These are phyloP conservation scores for Wilhelminamyces savonicus DNA, from an alignment of 805 yeast species.

Conservation along the genomic window DNA sequence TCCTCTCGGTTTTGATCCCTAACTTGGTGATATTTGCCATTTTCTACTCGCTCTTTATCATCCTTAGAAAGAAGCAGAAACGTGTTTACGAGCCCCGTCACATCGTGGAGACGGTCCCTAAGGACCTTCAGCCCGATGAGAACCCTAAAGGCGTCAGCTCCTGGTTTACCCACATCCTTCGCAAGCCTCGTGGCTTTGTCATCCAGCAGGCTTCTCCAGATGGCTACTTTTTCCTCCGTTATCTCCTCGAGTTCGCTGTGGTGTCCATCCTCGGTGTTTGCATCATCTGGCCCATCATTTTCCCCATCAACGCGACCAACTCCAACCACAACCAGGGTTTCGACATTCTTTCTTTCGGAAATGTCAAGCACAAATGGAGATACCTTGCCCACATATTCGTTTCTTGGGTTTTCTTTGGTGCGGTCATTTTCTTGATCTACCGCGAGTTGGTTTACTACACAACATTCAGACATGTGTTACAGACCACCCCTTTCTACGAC, in stretches of 20 bases:
- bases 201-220: conserved; percentile 70
- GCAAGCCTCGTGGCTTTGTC: conserved; percentile 53
- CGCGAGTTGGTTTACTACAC: conserved; percentile 68
- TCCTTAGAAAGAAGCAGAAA: conserved; percentile 34
- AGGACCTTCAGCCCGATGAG: conserved; percentile 37
- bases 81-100: conserved; percentile 51
- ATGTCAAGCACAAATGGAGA: conserved; percentile 57
- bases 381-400: conserved; percentile 69
- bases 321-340: conserved; percentile 53
- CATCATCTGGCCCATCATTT: conserved; percentile 59
- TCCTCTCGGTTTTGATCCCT: conserved; percentile 42
- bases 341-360: conserved; percentile 57
- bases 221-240: conserved; percentile 71
- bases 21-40: conserved; percentile 36
- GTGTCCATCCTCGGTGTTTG: conserved; percentile 49
- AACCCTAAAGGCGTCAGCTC: conserved; percentile 39
- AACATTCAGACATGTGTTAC: conserved; percentile 66
- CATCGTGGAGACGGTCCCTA: conserved; percentile 40
- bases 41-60: conserved; percentile 33
- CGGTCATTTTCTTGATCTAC: conserved; percentile 60
- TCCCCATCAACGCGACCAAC: conserved; percentile 71
- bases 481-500: conserved; percentile 68
- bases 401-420: conserved; percentile 69
- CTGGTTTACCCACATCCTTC: conserved; percentile 50
- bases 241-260: conserved; percentile 47